A percentile compares a stretch with the other conserved stretches of the same genome.
These are phyloP conservation scores for Telfairia occidentalis DNA, from an alignment of 331 rosid species.

Conservation along the genomic window DNA sequence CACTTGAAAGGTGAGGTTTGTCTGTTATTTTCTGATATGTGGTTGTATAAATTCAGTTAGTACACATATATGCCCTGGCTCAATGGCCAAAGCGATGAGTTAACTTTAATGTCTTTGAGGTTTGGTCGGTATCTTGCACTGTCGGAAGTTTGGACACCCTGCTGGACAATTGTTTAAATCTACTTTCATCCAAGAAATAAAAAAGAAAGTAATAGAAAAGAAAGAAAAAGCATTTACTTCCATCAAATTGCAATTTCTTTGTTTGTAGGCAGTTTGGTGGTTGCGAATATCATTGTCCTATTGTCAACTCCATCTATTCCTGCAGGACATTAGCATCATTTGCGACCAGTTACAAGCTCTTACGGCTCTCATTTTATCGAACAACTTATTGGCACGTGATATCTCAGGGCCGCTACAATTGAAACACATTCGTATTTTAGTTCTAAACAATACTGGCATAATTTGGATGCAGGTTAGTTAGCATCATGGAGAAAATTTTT, in stretches of 20 bases:
- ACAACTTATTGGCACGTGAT: constrained; percentile 48
- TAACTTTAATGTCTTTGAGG: not conserved
- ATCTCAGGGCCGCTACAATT: constrained; percentile 42
- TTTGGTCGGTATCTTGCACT: not conserved
- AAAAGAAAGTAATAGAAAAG: not conserved
- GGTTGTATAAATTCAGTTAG: not conserved
- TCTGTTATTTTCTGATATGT: not conserved
- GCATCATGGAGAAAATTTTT: not conserved
- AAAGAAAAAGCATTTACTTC: not conserved
- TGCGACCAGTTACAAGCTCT: constrained; percentile 67
- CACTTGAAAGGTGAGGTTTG: not conserved
- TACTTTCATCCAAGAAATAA: not conserved
- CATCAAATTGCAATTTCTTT: not conserved
- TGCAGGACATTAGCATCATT: constrained; percentile 70
- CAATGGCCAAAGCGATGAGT: not conserved
- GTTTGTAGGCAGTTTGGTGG: not conserved
- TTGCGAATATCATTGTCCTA: not conserved
- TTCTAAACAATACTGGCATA: constrained; percentile 57
- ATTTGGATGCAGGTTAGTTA: constrained; percentile 63
- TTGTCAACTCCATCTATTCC: constrained; percentile 22
- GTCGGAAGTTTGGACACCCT: not conserved
- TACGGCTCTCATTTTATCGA: constrained; percentile 53
- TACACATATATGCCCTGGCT: not conserved
- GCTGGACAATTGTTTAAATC: not conserved
- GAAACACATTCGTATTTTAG: constrained; percentile 49